A percentile compares a stretch with the other conserved stretches of the same genome.
These are phyloP conservation scores for Scheffersomyces parashehatae DNA, from an alignment of 1,139 yeast genomes.

Conservation along the genomic window DNA sequence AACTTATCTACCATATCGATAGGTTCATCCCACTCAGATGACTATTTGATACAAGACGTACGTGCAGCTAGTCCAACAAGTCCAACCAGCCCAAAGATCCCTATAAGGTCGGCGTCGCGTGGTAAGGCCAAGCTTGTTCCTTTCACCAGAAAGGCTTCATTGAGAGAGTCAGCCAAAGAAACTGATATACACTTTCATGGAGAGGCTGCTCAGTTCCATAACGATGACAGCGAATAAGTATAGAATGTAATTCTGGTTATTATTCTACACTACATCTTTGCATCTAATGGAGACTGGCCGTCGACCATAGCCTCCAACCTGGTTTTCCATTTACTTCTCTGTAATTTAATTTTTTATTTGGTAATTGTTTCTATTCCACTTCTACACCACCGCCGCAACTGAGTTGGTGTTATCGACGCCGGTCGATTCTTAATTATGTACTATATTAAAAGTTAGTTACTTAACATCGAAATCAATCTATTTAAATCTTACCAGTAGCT, in stretches of 20 bases:
- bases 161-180: conserved; percentile 40
- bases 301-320: too few relatives aligned
- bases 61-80: not conserved
- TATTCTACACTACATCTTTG: too few relatives aligned
- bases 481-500: too few relatives aligned
- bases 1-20: conserved; percentile 22
- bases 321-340: not conserved
- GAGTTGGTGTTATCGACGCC: too few relatives aligned
- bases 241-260: not conserved
- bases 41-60: conserved; percentile 5
- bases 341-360: conserved; percentile 1
- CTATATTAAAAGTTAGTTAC: conserved; percentile 1
- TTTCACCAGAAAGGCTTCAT: conserved; percentile 51
- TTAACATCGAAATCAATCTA: too few relatives aligned
- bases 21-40: conserved; percentile 8
- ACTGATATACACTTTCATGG: conserved; percentile 29
- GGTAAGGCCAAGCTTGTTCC: conserved; percentile 51
- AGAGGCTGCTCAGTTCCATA: conserved; percentile 38
- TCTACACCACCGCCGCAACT: too few relatives aligned
- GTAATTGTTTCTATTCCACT: too few relatives aligned
- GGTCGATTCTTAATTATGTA: not conserved
- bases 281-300: too few relatives aligned
- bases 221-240: conserved; percentile 33
- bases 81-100: not conserved
- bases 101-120: conserved; percentile 1